A percentile compares a stretch with the other conserved stretches of the same genome.
Conservation (phyloP, 306 rosid species). For the Castanea mollissima region DNA sequence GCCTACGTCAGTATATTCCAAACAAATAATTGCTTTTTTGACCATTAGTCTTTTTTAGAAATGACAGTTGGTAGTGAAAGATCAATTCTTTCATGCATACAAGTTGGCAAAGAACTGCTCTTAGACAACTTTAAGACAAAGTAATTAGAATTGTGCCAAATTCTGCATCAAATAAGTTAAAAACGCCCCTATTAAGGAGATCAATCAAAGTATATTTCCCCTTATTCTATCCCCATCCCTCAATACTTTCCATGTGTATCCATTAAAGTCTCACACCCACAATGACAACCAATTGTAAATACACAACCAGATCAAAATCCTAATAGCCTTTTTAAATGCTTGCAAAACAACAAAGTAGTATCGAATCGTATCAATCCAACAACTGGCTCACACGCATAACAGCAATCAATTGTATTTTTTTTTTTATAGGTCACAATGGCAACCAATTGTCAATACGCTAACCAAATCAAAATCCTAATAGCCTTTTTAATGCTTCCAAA, state of each 20-base stretch:
- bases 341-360: neutral
- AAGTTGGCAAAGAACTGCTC: neutral
- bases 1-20: neutral
- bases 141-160: neutral
- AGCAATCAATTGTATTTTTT: too few species aligned
- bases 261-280: neutral
- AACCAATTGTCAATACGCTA: too few species aligned
- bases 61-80: neutral
- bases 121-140: neutral
- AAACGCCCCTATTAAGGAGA: neutral
- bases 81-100: neutral
- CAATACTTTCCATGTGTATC: neutral
- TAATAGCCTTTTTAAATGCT: neutral
- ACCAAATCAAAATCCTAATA: too few species aligned
- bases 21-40: neutral
- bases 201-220: neutral
- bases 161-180: neutral
- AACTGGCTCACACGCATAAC: neutral
- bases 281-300: neutral
- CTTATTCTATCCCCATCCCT: neutral
- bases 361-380: neutral
- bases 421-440: too few species aligned
- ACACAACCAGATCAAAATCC: neutral
- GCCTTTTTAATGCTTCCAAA: too few species aligned
- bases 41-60: neutral